Evolutionary conservation across 1,284 basidiomycete species (phyloP), one percentile per base, ranked within the genome.

Genomic region (Trametes versicolor): DNA sequence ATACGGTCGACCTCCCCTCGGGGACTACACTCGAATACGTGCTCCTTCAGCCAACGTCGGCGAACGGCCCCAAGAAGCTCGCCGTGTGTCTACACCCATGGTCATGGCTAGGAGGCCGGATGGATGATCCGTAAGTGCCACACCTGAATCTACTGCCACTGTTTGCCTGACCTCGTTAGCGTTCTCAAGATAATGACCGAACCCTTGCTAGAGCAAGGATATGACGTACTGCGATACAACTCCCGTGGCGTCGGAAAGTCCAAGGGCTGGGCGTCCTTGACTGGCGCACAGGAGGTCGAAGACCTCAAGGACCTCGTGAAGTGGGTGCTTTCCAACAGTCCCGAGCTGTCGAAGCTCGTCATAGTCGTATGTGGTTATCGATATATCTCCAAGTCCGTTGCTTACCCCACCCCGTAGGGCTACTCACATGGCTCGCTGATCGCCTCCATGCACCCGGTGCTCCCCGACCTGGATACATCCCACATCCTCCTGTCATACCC

Each of bases 391-490:
- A 17, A 1, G 9, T n/a, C 43, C 50, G 25, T 23, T 62, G 6
- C 61, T 60, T 6, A 54, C 27, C 2, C 4, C 4, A 19, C 2
- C 19, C 1, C 23, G 13, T 64, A 94, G 92, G 92, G 92, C 1
- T 94, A 95, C 76, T 95, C 93, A 4, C 82, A 93, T 80, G 94
- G 93, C 3, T 86, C 90, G 1, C 80, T 95, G 27, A 87, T 92
- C 39, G 85, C 86, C 1, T 91, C 90, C 2, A 76, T 89, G 58
- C 86, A 87, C 64, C 87, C 89, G 1, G 73, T 84, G 19, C 76
- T 85, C 2, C 74, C 80, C 0, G 78, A 80, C 19, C 73, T 90
- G 56, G 80, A 79, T 69, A 89, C 86, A 0, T 84, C 83, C 12
- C 89, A 93, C 74, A 79, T 94, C 53, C 77, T 95, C 43, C 75